A percentile compares a stretch with the other conserved stretches of the same genome.
Evolutionary conservation across 345 rosid genomes (phyloP).

Genomic region (Streptanthus diversifolius): DNA sequence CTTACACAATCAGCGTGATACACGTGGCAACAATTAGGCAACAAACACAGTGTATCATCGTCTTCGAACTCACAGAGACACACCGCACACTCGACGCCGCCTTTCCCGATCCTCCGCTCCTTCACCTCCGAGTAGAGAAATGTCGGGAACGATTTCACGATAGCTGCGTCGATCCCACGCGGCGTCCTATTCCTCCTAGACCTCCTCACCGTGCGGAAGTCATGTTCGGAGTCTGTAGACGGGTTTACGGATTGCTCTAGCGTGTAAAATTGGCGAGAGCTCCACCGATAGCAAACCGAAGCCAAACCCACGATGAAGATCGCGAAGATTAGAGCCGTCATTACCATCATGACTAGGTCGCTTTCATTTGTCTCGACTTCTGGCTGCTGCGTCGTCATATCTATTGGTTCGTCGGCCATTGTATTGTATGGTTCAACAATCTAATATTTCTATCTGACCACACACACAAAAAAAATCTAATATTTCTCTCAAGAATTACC

Average conservation of each 20-base stretch:
- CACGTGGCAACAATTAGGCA: conserved; percentile 73
- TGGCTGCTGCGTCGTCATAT: conserved; percentile 6
- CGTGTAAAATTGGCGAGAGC: conserved; percentile 8
- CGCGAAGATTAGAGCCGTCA: conserved; percentile 41
- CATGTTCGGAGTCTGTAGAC: neutral
- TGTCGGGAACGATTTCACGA: conserved; percentile 55
- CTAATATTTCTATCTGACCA: neutral
- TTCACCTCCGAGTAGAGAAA: conserved; percentile 69
- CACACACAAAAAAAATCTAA: too few relatives aligned
- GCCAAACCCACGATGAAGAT: conserved; percentile 59
- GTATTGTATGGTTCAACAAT: conserved; percentile 5
- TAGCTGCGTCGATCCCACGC: conserved; percentile 50
- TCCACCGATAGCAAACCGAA: conserved; percentile 58
- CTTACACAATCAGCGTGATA: conserved; percentile 66
- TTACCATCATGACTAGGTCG: conserved; percentile 45
- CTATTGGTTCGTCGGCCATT: conserved; percentile 15
- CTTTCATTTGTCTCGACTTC: conserved; percentile 9
- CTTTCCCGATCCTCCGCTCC: conserved; percentile 52
- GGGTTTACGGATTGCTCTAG: neutral
- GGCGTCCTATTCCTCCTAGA: neutral
- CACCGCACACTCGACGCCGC: conserved; percentile 65
- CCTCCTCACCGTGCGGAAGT: conserved; percentile 25
- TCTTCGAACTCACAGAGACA: conserved; percentile 80
- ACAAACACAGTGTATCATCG: conserved; percentile 61
- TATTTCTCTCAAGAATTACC: neutral